Conservation (phyloP, 2,329 filamentous ascomycete species). For the Pestalotiopsis sp. region DNA sequence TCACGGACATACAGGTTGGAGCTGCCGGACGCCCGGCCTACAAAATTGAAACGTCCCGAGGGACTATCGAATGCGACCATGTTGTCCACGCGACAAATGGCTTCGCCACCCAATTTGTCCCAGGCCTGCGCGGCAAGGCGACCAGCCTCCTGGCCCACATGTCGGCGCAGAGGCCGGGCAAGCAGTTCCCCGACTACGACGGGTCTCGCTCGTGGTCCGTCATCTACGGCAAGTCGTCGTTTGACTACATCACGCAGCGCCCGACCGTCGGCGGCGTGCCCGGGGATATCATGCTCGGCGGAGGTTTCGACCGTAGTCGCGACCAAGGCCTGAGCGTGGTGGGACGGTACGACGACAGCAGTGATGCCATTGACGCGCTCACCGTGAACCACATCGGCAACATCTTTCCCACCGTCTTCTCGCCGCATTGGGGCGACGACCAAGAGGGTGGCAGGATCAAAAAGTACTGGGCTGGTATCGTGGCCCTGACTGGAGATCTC, state of each 20-base stretch:
- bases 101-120: slow-evolving; percentile 53
- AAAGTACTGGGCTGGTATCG: slow-evolving; percentile 51
- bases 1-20: slow-evolving; percentile 15
- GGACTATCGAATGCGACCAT: slow-evolving; percentile 46
- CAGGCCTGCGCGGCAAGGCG: slow-evolving; percentile 47
- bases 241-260: slow-evolving; percentile 56
- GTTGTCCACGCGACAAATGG: slow-evolving; percentile 63
- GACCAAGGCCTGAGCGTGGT: slow-evolving; percentile 47
- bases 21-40: slow-evolving; percentile 34
- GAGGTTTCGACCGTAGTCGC: slow-evolving; percentile 48
- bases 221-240: slow-evolving; percentile 43
- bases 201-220: slow-evolving; percentile 53
- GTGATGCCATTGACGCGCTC: slow-evolving; percentile 35
- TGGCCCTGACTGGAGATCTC: slow-evolving; percentile 49
- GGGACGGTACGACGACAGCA: slow-evolving; percentile 48
- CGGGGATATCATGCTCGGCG: slow-evolving; percentile 57
- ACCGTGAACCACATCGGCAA: slow-evolving; percentile 42
- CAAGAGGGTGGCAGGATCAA: slow-evolving; percentile 30
- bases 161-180: slow-evolving; percentile 49
- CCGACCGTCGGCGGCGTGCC: slow-evolving; percentile 23
- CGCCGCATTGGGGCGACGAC: slow-evolving; percentile 37
- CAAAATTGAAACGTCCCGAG: slow-evolving; percentile 46
- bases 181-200: slow-evolving; percentile 31
- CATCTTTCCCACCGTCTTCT: slow-evolving; percentile 44
- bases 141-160: slow-evolving; percentile 50